Conservation (phyloP, 2,329 filamentous ascomycete species). For the Paecilomyces sp. region DNA sequence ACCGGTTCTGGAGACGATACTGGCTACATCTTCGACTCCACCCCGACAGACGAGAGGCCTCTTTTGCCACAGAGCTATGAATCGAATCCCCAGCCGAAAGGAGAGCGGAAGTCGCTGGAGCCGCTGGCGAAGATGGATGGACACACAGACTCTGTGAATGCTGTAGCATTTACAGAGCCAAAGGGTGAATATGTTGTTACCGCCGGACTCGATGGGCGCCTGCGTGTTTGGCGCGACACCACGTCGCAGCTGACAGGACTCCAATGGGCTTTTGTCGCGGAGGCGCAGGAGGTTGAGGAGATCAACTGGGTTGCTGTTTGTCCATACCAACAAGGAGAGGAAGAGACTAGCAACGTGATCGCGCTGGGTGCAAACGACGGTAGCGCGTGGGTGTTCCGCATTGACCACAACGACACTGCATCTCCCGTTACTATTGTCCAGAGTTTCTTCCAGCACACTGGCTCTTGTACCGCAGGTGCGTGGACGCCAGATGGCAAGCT, state of each 20-base stretch:
- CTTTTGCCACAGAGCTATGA: slow-evolving; percentile 72
- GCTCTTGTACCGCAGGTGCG: slow-evolving; percentile 74
- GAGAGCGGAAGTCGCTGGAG: slow-evolving; percentile 54
- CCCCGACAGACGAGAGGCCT: slow-evolving; percentile 52
- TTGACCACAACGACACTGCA: slow-evolving; percentile 58
- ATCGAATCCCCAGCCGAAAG: slow-evolving; percentile 53
- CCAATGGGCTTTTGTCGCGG: slow-evolving; percentile 62
- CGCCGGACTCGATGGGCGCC: slow-evolving; percentile 76
- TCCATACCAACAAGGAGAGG: slow-evolving; percentile 48
- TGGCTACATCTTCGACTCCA: slow-evolving; percentile 78
- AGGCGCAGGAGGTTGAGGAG: slow-evolving; percentile 85
- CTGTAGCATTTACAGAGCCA: slow-evolving; percentile 75
- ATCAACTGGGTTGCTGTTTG: slow-evolving; percentile 84
- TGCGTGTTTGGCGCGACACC: slow-evolving; percentile 61
- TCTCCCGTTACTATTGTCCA: slow-evolving; percentile 73
- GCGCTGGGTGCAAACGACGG: slow-evolving; percentile 86
- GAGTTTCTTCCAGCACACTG: slow-evolving; percentile 87
- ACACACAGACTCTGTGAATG: slow-evolving; percentile 85
- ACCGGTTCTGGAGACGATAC: slow-evolving; percentile 84
- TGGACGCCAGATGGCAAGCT: slow-evolving; percentile 86
- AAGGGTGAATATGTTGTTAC: slow-evolving; percentile 78
- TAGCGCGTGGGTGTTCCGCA: slow-evolving; percentile 91
- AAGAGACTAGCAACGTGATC: slow-evolving; percentile 66
- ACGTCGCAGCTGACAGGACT: slow-evolving; percentile 40
- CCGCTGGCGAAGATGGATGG: slow-evolving; percentile 73